Evolutionary conservation across 345 rosid genomes (phyloP).

Genomic region (Citropsis articulata): DNA sequence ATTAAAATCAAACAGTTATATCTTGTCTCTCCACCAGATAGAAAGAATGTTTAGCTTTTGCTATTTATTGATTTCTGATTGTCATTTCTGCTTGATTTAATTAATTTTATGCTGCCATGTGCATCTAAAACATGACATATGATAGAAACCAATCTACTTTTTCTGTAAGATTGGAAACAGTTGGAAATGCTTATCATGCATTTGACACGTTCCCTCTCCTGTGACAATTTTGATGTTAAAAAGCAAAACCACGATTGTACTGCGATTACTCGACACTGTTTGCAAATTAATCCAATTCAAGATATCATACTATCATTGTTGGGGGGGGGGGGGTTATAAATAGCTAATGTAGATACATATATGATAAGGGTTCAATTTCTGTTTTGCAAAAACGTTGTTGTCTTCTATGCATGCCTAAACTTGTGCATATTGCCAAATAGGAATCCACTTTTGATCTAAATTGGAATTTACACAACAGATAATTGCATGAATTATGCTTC

Average conservation of each 20-base stretch:
- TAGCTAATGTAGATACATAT: not conserved
- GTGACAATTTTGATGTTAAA: not conserved
- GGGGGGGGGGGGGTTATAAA: not conserved
- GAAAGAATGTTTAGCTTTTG: not conserved
- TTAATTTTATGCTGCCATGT: not conserved
- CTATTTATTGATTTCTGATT: not conserved
- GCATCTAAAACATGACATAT: not conserved
- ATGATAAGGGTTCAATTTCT: not conserved
- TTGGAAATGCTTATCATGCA: not conserved
- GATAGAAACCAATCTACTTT: not conserved
- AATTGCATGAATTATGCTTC: not conserved
- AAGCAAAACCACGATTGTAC: not conserved
- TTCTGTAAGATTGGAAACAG: not conserved
- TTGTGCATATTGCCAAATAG: not conserved
- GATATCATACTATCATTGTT: not conserved
- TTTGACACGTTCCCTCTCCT: not conserved
- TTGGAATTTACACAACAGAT: not conserved
- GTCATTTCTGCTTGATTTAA: not conserved
- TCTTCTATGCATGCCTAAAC: not conserved
- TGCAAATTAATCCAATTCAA: not conserved
- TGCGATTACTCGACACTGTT: constrained; percentile 7
- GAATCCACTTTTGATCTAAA: not conserved
- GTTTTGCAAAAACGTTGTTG: not conserved
- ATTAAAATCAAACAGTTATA: not conserved
- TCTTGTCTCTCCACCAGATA: not conserved